Evolutionary conservation across 2,329 filamentous ascomycete species (phyloP).

Genomic region (Chalara sp.): DNA sequence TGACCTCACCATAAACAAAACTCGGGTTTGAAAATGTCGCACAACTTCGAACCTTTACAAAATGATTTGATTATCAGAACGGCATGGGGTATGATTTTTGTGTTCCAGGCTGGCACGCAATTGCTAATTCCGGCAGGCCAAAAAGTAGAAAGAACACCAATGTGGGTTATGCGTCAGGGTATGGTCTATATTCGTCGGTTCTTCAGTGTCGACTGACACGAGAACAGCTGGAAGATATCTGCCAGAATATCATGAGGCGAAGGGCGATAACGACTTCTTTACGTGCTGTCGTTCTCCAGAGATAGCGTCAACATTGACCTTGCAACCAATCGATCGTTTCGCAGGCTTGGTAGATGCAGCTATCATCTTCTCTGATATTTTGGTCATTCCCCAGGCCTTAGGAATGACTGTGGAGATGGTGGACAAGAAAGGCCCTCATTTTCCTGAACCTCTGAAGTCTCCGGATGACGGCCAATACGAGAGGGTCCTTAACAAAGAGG

Average conservation of each 20-base stretch:
- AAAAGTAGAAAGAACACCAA: slow-evolving; percentile 84
- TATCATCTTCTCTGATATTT: slow-evolving; percentile 98
- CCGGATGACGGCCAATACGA: slow-evolving; percentile 80
- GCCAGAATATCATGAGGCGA: slow-evolving; percentile 94
- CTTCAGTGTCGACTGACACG: neutral
- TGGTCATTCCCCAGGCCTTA: slow-evolving; percentile 96
- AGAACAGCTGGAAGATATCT: slow-evolving; percentile 83
- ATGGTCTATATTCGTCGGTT: slow-evolving; percentile 16
- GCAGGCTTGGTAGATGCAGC: slow-evolving; percentile 87
- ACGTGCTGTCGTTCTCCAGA: slow-evolving; percentile 92
- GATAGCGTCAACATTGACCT: slow-evolving; percentile 84
- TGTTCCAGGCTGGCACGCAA: slow-evolving; percentile 6
- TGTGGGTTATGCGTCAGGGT: slow-evolving; percentile 99
- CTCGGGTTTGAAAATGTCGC: slow-evolving; percentile 45
- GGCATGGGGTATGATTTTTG: slow-evolving; percentile 60
- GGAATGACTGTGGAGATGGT: slow-evolving; percentile 99
- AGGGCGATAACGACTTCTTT: slow-evolving; percentile 89
- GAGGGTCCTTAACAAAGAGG: slow-evolving; percentile 65
- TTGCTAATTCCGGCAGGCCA: slow-evolving; percentile 51
- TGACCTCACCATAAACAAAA: neutral
- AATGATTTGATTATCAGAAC: slow-evolving; percentile 90
- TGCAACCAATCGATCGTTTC: slow-evolving; percentile 91
- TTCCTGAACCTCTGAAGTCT: slow-evolving; percentile 73
- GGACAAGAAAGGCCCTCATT: slow-evolving; percentile 93
- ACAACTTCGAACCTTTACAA: slow-evolving; percentile 74